Percentiles rank a stretch among this genome's conserved stretches.
These are phyloP conservation scores for Monilinia fructicola DNA, from an alignment of 2,329 filamentous ascomycete genomes.

Conservation along the genomic window DNA sequence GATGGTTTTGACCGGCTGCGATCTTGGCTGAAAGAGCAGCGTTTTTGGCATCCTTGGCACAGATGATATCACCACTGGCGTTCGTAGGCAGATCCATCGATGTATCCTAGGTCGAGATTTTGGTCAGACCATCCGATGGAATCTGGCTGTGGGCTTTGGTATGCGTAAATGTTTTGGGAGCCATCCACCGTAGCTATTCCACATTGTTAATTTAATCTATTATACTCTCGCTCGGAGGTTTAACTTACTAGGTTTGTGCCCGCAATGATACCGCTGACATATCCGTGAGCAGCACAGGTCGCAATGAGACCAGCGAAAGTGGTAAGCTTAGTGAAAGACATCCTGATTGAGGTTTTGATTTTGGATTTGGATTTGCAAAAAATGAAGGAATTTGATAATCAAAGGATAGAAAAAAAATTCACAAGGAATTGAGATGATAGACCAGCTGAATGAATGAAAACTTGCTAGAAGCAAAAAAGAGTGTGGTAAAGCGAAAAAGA, in stretches of 20 bases:
- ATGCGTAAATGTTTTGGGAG: neutral
- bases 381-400: conserved; percentile 3
- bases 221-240: conserved; percentile 37
- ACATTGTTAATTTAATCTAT: conserved; percentile 30
- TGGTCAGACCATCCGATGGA: conserved; percentile 8
- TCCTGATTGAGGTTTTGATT: conserved; percentile 21
- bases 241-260: conserved; percentile 45
- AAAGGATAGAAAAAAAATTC: neutral
- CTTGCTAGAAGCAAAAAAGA: conserved; percentile 16
- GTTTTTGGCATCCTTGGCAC: conserved; percentile 47
- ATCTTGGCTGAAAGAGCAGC: conserved; percentile 46
- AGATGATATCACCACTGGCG: conserved; percentile 49
- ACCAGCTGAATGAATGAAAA: conserved; percentile 24
- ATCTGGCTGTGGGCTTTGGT: neutral
- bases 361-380: neutral
- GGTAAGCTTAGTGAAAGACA: conserved; percentile 37
- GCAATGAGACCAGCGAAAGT: conserved; percentile 28
- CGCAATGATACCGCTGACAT: conserved; percentile 47
- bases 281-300: conserved; percentile 46
- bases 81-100: conserved; percentile 49
- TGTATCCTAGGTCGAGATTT: conserved; percentile 45
- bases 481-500: conserved; percentile 6
- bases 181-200: conserved; percentile 30
- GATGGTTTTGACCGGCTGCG: conserved; percentile 47
- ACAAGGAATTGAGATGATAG: conserved; percentile 15